phyloP scores from a whole-genome alignment of 345 rosid species.

The Euclidium syriacum region DNA sequence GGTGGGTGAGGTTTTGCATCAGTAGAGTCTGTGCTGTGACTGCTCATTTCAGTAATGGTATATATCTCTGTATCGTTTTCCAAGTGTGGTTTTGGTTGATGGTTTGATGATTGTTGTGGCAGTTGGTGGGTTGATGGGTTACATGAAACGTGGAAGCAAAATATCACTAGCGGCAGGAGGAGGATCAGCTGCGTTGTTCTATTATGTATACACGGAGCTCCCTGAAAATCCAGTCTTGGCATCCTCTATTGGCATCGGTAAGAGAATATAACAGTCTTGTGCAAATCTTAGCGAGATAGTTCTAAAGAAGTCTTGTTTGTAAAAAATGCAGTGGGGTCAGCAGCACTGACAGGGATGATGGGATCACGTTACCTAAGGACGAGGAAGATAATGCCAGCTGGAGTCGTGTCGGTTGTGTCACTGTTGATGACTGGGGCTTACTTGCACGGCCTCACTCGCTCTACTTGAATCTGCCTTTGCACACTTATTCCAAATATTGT shows the following conservation, averaged over 20 bases:
- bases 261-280: slow-evolving; percentile 1
- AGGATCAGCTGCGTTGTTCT: slow-evolving; percentile 56
- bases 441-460: slow-evolving; percentile 66
- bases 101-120: too few species aligned
- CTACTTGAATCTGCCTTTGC: background rate
- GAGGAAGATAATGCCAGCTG: slow-evolving; percentile 76
- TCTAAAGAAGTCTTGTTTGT: too few species aligned
- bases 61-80: too few species aligned
- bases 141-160: slow-evolving; percentile 82
- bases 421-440: slow-evolving; percentile 84
- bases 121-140: slow-evolving; percentile 93
- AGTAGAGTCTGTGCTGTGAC: background rate
- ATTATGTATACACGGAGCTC: slow-evolving; percentile 65
- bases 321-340: slow-evolving; percentile 53
- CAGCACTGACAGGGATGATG: slow-evolving; percentile 69
- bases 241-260: slow-evolving; percentile 81
- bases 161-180: slow-evolving; percentile 80
- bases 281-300: background rate
- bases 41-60: background rate
- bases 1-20: background rate
- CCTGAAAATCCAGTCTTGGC: slow-evolving; percentile 71
- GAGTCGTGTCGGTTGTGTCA: slow-evolving; percentile 74
- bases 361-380: slow-evolving; percentile 77
- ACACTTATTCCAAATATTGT: background rate
- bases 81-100: too few species aligned